phyloP scores from a whole-genome alignment of 2,329 filamentous ascomycete genomes.

The Fusarium zealandicum region DNA sequence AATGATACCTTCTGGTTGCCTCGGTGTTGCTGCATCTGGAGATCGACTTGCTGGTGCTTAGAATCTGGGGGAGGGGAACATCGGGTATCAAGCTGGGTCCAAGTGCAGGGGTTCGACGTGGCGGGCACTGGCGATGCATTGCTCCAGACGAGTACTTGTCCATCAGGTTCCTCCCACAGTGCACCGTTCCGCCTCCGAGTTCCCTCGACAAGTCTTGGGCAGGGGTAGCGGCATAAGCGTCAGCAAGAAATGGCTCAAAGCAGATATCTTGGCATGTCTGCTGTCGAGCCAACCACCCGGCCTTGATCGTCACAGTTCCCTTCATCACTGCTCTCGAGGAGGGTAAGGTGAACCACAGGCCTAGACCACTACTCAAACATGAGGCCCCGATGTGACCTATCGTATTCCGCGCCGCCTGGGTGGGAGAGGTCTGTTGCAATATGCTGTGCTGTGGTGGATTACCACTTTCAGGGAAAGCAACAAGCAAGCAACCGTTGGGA shows the following conservation, averaged over 20 bases:
- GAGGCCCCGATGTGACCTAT: constrained; percentile 33
- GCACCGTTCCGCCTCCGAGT: constrained; percentile 8
- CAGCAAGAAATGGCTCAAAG: constrained; percentile 14
- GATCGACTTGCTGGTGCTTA: constrained; percentile 28
- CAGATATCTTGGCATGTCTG: constrained; percentile 5
- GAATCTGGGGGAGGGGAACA: constrained; percentile 24
- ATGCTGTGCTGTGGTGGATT: constrained; percentile 20
- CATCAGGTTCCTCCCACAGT: constrained; percentile 27
- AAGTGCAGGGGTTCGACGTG: constrained; percentile 13
- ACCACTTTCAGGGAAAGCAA: constrained; percentile 12
- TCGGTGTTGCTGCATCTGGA: constrained; percentile 30
- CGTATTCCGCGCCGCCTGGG: constrained; percentile 28
- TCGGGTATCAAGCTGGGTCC: constrained; percentile 10
- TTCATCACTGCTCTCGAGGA: not conserved
- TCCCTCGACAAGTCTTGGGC: not conserved
- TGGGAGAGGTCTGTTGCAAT: constrained; percentile 7
- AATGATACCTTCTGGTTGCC: constrained; percentile 17
- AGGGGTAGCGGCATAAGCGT: constrained; percentile 19
- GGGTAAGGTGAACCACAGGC: constrained; percentile 9
- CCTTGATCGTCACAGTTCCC: too few relatives aligned
- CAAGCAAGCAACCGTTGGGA: constrained; percentile 5
- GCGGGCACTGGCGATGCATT: too few relatives aligned
- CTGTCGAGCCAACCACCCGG: too few relatives aligned
- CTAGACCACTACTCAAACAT: constrained; percentile 11
- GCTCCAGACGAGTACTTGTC: not conserved